Evolutionary conservation across 2,329 filamentous ascomycete genomes (phyloP).

Genomic region (Phyllosticta citriasiana): DNA sequence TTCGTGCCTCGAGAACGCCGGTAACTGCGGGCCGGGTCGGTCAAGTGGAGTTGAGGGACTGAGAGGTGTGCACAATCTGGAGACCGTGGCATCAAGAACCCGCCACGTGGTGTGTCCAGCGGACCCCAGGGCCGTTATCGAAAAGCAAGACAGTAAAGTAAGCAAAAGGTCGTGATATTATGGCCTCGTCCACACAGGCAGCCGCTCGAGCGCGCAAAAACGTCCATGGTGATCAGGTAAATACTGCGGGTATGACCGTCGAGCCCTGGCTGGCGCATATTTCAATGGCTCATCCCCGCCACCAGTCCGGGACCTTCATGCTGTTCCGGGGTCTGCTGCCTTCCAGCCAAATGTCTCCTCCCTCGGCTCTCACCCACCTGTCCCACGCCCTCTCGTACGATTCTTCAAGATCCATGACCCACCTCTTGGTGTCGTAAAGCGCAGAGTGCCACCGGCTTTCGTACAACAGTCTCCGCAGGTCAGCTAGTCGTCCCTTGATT

Average conservation of each 20-base stretch:
- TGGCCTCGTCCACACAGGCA: not conserved
- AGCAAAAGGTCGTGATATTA: too few relatives aligned
- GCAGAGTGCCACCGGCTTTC: slow-evolving; percentile 75
- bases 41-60: not conserved
- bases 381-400: slow-evolving; percentile 85
- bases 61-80: too few relatives aligned
- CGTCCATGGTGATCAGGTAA: not conserved
- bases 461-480: slow-evolving; percentile 74
- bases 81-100: too few relatives aligned
- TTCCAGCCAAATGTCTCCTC: slow-evolving; percentile 82
- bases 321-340: slow-evolving; percentile 3
- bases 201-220: not conserved
- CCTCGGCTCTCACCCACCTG: slow-evolving; percentile 73
- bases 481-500: slow-evolving; percentile 56
- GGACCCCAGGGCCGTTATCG: too few relatives aligned
- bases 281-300: not conserved
- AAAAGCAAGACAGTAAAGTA: too few relatives aligned
- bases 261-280: not conserved
- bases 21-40: not conserved
- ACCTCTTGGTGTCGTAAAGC: slow-evolving; percentile 82
- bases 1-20: not conserved
- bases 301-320: slow-evolving; percentile 1
- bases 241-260: not conserved
- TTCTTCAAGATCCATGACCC: slow-evolving; percentile 80
- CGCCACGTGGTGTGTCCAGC: too few relatives aligned